Conservation (phyloP, 305 asterid genomes). For the Fraxinus angustifolia region DNA sequence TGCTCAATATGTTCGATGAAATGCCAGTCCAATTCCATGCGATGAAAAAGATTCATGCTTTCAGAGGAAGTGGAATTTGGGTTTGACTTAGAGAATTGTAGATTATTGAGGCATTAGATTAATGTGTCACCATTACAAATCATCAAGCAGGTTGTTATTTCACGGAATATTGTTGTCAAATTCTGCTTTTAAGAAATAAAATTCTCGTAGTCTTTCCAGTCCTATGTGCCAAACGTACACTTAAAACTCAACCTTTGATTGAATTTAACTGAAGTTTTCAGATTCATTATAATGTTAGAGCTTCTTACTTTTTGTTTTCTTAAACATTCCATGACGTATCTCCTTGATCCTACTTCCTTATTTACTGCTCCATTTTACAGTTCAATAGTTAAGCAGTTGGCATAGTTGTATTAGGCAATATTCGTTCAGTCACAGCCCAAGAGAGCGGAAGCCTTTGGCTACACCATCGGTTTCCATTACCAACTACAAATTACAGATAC, state of each 20-base stretch:
- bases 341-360: background rate
- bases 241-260: background rate
- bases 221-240: background rate
- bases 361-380: constrained; percentile 34
- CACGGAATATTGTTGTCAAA: background rate
- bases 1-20: background rate
- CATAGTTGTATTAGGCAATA: constrained; percentile 75
- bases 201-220: background rate
- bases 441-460: constrained; percentile 72
- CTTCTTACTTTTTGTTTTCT: background rate
- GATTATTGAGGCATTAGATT: background rate
- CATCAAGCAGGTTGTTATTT: background rate
- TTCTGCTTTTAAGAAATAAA: background rate
- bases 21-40: background rate
- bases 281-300: background rate
- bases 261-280: background rate
- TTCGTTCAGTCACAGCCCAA: constrained; percentile 73
- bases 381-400: constrained; percentile 73
- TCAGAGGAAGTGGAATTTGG: background rate
- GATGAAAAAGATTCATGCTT: background rate
- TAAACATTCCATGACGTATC: background rate
- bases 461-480: constrained; percentile 59
- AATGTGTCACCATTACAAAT: background rate
- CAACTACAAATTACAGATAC: constrained; percentile 43
- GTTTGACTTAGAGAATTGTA: background rate